These are phyloP conservation scores for Aspergillus sp. DNA, from an alignment of 2,329 filamentous ascomycete genomes.

Conservation along the genomic window DNA sequence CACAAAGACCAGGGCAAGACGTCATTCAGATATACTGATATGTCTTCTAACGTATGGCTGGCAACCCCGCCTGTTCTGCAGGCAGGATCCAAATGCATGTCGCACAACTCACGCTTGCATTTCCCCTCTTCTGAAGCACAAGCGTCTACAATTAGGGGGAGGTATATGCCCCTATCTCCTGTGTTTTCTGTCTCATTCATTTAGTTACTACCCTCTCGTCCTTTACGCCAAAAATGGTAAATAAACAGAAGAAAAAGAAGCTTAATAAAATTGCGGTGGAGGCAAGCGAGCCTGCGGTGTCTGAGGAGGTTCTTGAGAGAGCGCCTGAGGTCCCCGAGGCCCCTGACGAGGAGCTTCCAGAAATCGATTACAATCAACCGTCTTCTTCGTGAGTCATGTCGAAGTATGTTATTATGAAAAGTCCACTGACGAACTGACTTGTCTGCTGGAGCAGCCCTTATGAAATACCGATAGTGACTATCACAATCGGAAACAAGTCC, in stretches of 20 bases:
- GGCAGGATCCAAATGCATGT: neutral
- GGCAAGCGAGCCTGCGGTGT: no score
- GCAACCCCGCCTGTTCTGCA: neutral
- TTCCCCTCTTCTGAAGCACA: neutral
- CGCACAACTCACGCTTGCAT: constrained; percentile 23
- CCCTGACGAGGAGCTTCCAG: neutral
- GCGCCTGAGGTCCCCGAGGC: no score
- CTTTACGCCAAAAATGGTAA: neutral
- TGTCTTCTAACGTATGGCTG: no score
- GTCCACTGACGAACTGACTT: neutral
- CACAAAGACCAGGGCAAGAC: no score
- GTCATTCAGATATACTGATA: no score
- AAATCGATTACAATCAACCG: neutral
- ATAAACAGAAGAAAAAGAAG: neutral
- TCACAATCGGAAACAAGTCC: neutral
- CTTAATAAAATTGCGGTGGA: neutral
- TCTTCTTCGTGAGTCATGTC: neutral
- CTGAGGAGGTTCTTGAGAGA: no score
- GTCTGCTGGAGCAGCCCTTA: neutral
- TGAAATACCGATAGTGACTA: neutral
- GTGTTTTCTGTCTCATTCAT: neutral
- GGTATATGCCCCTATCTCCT: neutral
- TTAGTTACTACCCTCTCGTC: neutral
- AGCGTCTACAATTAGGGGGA: neutral
- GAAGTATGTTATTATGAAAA: neutral